Evolutionary conservation across 1,284 basidiomycete species (phyloP).

Genomic region (Ustilago hordei): DNA sequence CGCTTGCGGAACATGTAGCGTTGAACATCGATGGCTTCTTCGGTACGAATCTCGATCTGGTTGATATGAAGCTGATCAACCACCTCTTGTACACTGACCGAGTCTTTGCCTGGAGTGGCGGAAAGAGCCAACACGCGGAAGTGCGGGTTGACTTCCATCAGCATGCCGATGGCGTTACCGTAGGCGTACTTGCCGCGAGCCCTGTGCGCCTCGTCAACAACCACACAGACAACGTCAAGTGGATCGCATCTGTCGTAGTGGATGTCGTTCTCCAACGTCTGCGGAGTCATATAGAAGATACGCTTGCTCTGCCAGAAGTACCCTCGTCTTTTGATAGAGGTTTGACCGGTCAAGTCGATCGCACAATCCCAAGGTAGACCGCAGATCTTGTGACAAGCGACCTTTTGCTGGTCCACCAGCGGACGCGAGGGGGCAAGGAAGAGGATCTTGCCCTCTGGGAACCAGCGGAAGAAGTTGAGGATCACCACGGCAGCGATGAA

Average conservation of each 20-base stretch:
- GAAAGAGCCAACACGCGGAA: constrained; percentile 93
- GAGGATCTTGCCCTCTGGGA: constrained; percentile 73
- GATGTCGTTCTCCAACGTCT: constrained; percentile 92
- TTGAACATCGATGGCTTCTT: constrained; percentile 87
- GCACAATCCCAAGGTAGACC: constrained; percentile 91
- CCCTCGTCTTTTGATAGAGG: constrained; percentile 42
- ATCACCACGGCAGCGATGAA: constrained; percentile 98
- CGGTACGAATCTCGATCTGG: constrained; percentile 92
- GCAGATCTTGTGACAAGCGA: constrained; percentile 92
- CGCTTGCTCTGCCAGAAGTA: constrained; percentile 82
- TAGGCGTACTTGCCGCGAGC: constrained; percentile 95
- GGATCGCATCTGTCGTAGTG: constrained; percentile 80
- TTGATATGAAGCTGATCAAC: constrained; percentile 96
- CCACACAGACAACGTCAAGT: constrained; percentile 81
- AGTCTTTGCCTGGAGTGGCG: constrained; percentile 90
- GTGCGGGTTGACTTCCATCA: constrained; percentile 93
- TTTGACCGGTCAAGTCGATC: constrained; percentile 83
- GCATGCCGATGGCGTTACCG: constrained; percentile 84
- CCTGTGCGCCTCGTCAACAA: constrained; percentile 94
- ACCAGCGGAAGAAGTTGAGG: constrained; percentile 71
- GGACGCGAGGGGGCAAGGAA: constrained; percentile 97
- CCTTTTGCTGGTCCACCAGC: constrained; percentile 85
- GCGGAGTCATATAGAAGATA: constrained; percentile 98
- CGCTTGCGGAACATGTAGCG: constrained; percentile 87
- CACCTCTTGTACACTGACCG: constrained; percentile 88